Conservation (phyloP, 345 rosid genomes). For the Eucalyptus urophylla region DNA sequence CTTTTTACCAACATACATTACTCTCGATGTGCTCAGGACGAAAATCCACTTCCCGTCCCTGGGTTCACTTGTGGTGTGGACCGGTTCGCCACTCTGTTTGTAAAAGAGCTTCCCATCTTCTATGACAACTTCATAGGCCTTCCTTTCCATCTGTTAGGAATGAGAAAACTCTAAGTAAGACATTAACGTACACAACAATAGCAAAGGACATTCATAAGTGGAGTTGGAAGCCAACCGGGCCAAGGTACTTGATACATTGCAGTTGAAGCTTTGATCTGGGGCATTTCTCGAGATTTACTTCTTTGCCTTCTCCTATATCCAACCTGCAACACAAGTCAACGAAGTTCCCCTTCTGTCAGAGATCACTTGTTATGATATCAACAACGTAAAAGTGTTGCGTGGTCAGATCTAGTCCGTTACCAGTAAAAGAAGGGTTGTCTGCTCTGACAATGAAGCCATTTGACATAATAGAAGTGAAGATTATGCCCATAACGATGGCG, state of each 20-base stretch:
- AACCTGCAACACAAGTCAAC: constrained; percentile 38
- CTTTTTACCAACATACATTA: constrained; percentile 66
- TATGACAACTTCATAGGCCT: constrained; percentile 60
- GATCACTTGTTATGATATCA: background rate
- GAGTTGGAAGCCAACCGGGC: constrained; percentile 47
- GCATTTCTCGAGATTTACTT: constrained; percentile 74
- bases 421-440: constrained; percentile 98
- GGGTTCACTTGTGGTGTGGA: constrained; percentile 36
- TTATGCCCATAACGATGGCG: constrained; percentile 96
- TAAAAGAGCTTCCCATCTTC: constrained; percentile 56
- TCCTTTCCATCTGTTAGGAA: constrained; percentile 66
- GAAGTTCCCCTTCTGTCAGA: background rate
- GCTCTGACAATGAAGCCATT: constrained; percentile 76
- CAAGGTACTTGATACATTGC: constrained; percentile 94
- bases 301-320: constrained; percentile 94
- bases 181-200: background rate
- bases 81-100: constrained; percentile 51
- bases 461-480: constrained; percentile 58
- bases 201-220: background rate
- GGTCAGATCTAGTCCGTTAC: constrained; percentile 18
- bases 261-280: constrained; percentile 66
- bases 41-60: constrained; percentile 81
- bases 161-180: background rate
- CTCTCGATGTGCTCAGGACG: constrained; percentile 72
- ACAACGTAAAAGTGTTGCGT: background rate